Evolutionary conservation across 2,329 filamentous ascomycete species (phyloP).

Genomic region (Epichloe bromicola): DNA sequence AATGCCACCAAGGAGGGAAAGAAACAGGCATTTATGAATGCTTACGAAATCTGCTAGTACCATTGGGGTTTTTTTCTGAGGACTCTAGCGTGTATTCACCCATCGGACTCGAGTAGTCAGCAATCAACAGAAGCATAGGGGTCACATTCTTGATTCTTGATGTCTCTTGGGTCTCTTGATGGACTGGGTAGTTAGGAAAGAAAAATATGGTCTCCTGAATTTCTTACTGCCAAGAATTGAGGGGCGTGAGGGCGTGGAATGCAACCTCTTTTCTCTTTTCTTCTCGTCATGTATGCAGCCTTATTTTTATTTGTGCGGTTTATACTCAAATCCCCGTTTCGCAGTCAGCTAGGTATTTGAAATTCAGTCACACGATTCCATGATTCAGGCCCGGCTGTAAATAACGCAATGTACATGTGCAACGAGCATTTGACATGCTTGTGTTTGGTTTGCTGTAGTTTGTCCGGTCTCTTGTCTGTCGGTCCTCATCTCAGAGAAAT

Average conservation of each 20-base stretch:
- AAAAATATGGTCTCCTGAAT: constrained; percentile 1
- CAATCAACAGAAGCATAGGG: not conserved
- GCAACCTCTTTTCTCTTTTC: constrained; percentile 5
- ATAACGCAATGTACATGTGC: too few relatives aligned
- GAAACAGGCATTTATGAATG: constrained; percentile 16
- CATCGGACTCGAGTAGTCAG: not conserved
- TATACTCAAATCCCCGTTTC: constrained; percentile 19
- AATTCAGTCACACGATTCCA: constrained; percentile 18
- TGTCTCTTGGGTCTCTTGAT: not conserved
- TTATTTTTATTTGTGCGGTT: constrained; percentile 17
- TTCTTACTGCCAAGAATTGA: not conserved
- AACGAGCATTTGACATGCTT: too few relatives aligned
- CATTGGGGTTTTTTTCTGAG: not conserved
- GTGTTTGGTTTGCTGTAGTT: too few relatives aligned
- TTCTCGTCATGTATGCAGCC: constrained; percentile 25
- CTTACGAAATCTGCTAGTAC: constrained; percentile 13
- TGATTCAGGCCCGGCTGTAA: not conserved
- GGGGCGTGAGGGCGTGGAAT: constrained; percentile 3
- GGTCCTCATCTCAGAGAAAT: too few relatives aligned
- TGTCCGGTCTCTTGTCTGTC: too few relatives aligned
- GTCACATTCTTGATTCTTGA: not conserved
- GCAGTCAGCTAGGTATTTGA: constrained; percentile 21
- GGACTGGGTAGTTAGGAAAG: constrained; percentile 2
- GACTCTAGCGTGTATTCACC: not conserved
- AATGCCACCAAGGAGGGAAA: constrained; percentile 16